A percentile compares a stretch with the other conserved stretches of the same genome.
Conservation (phyloP, 257 asterid species). For the Osmanthus fragrans region DNA sequence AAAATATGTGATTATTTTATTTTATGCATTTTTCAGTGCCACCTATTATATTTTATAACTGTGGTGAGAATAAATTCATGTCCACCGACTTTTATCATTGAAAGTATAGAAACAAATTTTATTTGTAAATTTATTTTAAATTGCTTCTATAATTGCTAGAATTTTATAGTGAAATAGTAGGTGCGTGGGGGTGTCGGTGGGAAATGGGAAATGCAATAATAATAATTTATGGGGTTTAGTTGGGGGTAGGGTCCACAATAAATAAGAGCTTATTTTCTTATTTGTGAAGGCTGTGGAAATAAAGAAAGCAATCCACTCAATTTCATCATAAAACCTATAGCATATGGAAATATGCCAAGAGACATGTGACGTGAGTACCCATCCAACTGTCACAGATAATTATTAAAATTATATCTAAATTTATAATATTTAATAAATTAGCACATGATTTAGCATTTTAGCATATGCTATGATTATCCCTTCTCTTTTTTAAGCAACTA, state of each 20-base stretch:
- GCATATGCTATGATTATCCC: background rate
- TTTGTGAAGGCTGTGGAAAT: background rate
- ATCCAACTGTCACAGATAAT: background rate
- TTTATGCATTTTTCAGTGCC: background rate
- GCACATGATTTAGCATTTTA: background rate
- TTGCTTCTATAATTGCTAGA: too few relatives aligned
- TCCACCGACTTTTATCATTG: background rate
- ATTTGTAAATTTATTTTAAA: too few relatives aligned
- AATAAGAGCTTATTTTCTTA: background rate
- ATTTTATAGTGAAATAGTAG: background rate
- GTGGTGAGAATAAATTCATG: background rate
- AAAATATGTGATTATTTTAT: background rate
- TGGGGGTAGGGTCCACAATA: background rate
- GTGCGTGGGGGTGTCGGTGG: background rate
- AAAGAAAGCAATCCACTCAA: background rate
- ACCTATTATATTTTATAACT: background rate
- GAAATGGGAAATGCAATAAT: background rate
- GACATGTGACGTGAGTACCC: background rate
- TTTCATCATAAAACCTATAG: background rate
- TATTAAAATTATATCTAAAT: background rate
- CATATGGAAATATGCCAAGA: background rate
- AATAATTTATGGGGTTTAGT: background rate
- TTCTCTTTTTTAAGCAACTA: background rate
- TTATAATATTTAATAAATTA: background rate
- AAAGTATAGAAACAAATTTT: background rate